Base-by-base conservation (phyloP, 2,329 filamentous ascomycete genomes). In the Claviceps pazoutovae region DNA sequence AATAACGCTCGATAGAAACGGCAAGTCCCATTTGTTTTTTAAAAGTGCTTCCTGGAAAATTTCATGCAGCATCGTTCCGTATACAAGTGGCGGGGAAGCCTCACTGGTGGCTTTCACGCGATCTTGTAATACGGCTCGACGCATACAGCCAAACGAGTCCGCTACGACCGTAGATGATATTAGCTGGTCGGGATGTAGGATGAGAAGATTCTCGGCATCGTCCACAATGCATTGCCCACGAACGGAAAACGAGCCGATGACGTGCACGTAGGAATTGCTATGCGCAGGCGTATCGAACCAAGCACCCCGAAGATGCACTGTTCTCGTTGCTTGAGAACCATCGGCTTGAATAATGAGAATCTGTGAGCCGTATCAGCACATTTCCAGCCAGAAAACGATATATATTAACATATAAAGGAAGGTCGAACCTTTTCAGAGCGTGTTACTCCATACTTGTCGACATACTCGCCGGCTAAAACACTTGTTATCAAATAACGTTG, bases 141-240 rank as follows among this genome's bases (percentile, higher is more conserved):
- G 84, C 64, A 86, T 83, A 63, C 93, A 98, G 23, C 83, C 84
- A 64, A 97, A 95, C 0, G 93, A 95, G 66, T 98, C 93, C n/a
- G 89, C 90, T 44, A 98, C 86, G 5, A 94, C 88, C 0, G 93
- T 97, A 2, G 93, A 86, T 2, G 93, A 97, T 50, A 98, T 85
- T 37, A 98, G 78, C 68, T 97, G 90, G 62, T 98, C 93, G 0
- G 93, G 93, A 62, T 98, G 90, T 14, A 98, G 71, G 53, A 98
- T 89, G 49, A 98, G 72, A 66, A 97, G 85, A 60, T 90, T 88
- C 48, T 84, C 76, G 2, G 78, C 74, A 64, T 97, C 88, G 62
- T 95, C 86, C 56, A 97, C 76, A 46, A 94, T 70, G 63, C 90
- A 95, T 63, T 83, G 80, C 1, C 87, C 86, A 16, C 71, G 74